Conservation (phyloP, 768 basidiomycete species). For the Pleurotus eryngii region DNA sequence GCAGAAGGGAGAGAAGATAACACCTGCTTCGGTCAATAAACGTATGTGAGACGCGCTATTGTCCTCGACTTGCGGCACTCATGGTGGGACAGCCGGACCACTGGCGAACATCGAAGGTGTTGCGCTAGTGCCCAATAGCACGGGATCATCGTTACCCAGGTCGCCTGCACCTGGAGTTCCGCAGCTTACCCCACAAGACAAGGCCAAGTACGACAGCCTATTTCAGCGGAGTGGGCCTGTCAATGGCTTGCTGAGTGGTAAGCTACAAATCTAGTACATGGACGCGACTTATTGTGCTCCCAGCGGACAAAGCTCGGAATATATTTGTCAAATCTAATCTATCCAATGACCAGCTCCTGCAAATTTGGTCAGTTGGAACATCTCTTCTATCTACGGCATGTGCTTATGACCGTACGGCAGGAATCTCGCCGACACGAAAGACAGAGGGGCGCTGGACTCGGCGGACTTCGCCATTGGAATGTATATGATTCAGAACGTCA, state of each 20-base stretch:
- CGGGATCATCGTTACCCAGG: slow-evolving; percentile 57
- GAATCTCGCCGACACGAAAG: slow-evolving; percentile 93
- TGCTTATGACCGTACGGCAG: slow-evolving; percentile 33
- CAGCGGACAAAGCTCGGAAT: slow-evolving; percentile 85
- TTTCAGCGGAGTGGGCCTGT: slow-evolving; percentile 71
- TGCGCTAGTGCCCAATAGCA: slow-evolving; percentile 53
- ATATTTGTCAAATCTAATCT: slow-evolving; percentile 92
- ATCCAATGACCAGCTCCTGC: slow-evolving; percentile 79
- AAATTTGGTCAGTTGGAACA: slow-evolving; percentile 75
- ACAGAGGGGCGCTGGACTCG: slow-evolving; percentile 83
- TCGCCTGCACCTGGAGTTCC: slow-evolving; percentile 66
- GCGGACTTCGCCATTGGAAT: slow-evolving; percentile 94
- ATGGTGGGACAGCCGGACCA: slow-evolving; percentile 64
- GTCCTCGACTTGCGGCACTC: slow-evolving; percentile 7
- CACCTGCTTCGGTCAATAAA: slow-evolving; percentile 60
- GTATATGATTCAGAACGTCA: slow-evolving; percentile 92
- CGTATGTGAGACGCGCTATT: slow-evolving; percentile 44
- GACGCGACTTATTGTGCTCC: neutral
- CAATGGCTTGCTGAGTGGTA: slow-evolving; percentile 78
- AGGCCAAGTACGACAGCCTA: slow-evolving; percentile 75
- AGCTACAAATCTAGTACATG: slow-evolving; percentile 15
- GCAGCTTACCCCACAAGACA: slow-evolving; percentile 74
- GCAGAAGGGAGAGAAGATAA: slow-evolving; percentile 76
- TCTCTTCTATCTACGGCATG: neutral
- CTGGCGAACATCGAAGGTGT: slow-evolving; percentile 77